Evolutionary conservation across 306 rosid genomes (phyloP), one percentile per base, ranked within the genome.

Genomic region (Quercus parvula): DNA sequence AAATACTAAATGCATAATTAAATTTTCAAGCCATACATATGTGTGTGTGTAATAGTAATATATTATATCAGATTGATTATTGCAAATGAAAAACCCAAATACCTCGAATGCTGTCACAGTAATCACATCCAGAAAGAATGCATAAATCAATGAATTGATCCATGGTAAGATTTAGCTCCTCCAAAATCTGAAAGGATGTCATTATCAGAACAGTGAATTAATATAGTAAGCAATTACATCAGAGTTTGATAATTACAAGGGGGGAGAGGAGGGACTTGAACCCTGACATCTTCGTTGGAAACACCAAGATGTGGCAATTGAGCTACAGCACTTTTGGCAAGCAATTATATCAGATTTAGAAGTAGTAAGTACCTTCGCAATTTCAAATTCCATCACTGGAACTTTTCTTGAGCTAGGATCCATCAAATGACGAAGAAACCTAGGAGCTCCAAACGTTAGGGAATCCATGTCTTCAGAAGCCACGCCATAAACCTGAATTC

Each of bases 381-480:
- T 77, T 52, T 95, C 98, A 76, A 95, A 95, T 83, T 95, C 98
- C 99, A 95, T 95, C 76, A 95, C 99, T 51, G 97, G 99, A 86
- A 91, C 55, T 87, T 95, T 95, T 77, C 97, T 91, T 19, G 99
- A 91, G 91, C 98, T 95, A 44, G 99, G 99, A 84, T 95, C 98
- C 99, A 95, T 92, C 80, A 95, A 85, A 82, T 95, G 99, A 57
- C 99, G 97, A 83, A 94, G 97, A 87, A 95, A 95, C 70, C 70
- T 91, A 41, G 97, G 92, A 79, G 98, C 93, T 84, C 99, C 99
- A 89, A 95, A 92, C 3, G 99, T 92, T 66, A 92, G 81, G 25
- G 98, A 95, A 87, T 95, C 99, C 99, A 95, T 95, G 75, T 95
- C 99, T 87, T 95, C 98, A 56, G 99, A 95, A 72, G 99, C 99